Evolutionary conservation across 192 early-diverging fungal genomes (phyloP).

Genomic region (Diversispora epigaea): DNA sequence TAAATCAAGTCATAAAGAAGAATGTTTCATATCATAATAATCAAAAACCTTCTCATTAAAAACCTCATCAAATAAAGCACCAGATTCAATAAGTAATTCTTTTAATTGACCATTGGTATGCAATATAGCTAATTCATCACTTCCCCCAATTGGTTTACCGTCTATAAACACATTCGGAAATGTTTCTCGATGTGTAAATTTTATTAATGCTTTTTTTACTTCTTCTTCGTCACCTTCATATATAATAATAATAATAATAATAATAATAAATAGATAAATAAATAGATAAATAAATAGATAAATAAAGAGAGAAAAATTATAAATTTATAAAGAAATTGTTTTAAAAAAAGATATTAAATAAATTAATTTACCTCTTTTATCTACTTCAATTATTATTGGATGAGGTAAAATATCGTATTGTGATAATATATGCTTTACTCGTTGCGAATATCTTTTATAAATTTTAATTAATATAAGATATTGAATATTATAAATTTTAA

Average conservation of each 20-base stretch:
- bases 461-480: neutral
- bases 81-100: too few relatives aligned
- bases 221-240: constrained; percentile 22
- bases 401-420: neutral
- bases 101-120: constrained; percentile 8
- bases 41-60: too few relatives aligned
- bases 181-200: constrained; percentile 17
- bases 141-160: constrained; percentile 32
- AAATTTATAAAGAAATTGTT: neutral
- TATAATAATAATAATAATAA: too few relatives aligned
- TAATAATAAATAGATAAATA: too few relatives aligned
- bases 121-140: constrained; percentile 23
- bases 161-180: constrained; percentile 34
- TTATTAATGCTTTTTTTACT: constrained; percentile 19
- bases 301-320: neutral
- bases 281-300: too few relatives aligned
- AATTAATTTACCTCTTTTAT: constrained; percentile 17
- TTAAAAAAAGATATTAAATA: neutral
- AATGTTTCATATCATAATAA: too few relatives aligned
- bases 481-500: neutral
- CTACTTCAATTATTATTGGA: constrained; percentile 11
- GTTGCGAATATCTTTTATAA: constrained; percentile 10
- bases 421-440: constrained; percentile 25
- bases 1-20: too few relatives aligned
- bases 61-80: too few relatives aligned